These are phyloP conservation scores for Colletotrichum cereale DNA, from an alignment of 2,329 filamentous ascomycete species.

Conservation along the genomic window DNA sequence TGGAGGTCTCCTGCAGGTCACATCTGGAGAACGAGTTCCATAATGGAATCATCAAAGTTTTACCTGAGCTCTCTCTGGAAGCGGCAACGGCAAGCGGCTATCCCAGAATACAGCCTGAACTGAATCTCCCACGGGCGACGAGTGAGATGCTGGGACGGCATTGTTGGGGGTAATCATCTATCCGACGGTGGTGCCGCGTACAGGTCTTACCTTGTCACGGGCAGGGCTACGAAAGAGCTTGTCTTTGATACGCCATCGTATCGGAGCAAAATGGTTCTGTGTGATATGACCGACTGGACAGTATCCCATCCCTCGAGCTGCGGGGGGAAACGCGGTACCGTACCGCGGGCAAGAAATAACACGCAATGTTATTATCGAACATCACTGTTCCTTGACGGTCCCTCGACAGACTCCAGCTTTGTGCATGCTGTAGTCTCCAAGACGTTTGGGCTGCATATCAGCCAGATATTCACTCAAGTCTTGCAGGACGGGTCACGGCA, in stretches of 20 bases:
- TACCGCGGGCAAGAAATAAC: background rate
- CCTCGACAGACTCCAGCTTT: slow-evolving; percentile 14
- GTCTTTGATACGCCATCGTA: slow-evolving; percentile 29
- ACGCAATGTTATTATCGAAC: background rate
- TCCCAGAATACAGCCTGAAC: slow-evolving; percentile 23
- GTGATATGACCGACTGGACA: slow-evolving; percentile 35
- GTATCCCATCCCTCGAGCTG: slow-evolving; percentile 11
- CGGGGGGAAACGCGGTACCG: background rate
- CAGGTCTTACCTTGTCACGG: slow-evolving; percentile 29
- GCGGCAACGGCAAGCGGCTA: slow-evolving; percentile 37
- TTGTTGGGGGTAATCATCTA: slow-evolving; percentile 35
- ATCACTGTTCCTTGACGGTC: background rate
- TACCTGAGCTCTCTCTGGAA: slow-evolving; percentile 31
- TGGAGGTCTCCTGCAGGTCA: slow-evolving; percentile 40
- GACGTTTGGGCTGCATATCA: slow-evolving; percentile 40
- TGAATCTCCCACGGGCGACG: slow-evolving; percentile 16
- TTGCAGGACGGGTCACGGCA: slow-evolving; percentile 30
- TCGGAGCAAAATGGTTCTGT: slow-evolving; percentile 31
- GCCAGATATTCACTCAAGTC: slow-evolving; percentile 35
- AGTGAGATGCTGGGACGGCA: slow-evolving; percentile 23
- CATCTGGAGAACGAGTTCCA: slow-evolving; percentile 40
- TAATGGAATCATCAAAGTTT: slow-evolving; percentile 43
- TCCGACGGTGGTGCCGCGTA: slow-evolving; percentile 21
- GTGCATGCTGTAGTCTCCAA: slow-evolving; percentile 33
- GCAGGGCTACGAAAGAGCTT: slow-evolving; percentile 32